Percentiles rank a stretch among this genome's conserved stretches.
phyloP scores from a whole-genome alignment of 1,139 yeast genomes.

The Candida sojae region DNA sequence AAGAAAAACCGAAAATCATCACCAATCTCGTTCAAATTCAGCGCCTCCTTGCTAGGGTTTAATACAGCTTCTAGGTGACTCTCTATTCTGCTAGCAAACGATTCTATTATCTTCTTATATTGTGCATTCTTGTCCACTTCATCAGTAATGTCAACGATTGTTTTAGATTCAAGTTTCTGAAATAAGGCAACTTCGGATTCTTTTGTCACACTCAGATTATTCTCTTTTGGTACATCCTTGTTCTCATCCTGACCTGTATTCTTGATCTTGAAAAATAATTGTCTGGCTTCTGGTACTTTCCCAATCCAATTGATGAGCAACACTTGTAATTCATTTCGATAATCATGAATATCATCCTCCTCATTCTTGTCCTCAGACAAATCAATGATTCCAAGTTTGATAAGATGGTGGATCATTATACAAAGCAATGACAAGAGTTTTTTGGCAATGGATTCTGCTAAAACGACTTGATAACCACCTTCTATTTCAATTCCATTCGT shows the following conservation, averaged over 20 bases:
- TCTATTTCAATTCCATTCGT: constrained; percentile 37
- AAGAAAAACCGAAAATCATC: constrained; percentile 28
- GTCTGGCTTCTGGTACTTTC: constrained; percentile 41
- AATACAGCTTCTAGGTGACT: constrained; percentile 14
- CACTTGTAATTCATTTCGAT: constrained; percentile 56
- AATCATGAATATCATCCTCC: constrained; percentile 40
- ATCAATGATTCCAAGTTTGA: constrained; percentile 45
- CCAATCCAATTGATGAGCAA: constrained; percentile 66
- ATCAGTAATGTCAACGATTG: constrained; percentile 16
- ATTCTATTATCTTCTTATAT: constrained; percentile 13
- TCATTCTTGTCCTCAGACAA: constrained; percentile 26
- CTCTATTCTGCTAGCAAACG: constrained; percentile 19
- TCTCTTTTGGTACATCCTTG: constrained; percentile 5
- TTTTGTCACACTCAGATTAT: neutral
- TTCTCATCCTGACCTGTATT: constrained; percentile 16
- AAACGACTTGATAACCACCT: constrained; percentile 33
- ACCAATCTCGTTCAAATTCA: constrained; percentile 10
- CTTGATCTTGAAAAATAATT: constrained; percentile 36
- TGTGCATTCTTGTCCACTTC: constrained; percentile 19
- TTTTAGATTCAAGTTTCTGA: constrained; percentile 13
- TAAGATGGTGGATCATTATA: constrained; percentile 56
- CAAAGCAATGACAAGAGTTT: constrained; percentile 59
- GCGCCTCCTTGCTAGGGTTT: neutral
- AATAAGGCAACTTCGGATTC: constrained; percentile 15
- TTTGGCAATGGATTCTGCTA: constrained; percentile 45